These are phyloP conservation scores for Cladorrhinum sp. DNA, from an alignment of 2,329 filamentous ascomycete genomes.

Conservation along the genomic window DNA sequence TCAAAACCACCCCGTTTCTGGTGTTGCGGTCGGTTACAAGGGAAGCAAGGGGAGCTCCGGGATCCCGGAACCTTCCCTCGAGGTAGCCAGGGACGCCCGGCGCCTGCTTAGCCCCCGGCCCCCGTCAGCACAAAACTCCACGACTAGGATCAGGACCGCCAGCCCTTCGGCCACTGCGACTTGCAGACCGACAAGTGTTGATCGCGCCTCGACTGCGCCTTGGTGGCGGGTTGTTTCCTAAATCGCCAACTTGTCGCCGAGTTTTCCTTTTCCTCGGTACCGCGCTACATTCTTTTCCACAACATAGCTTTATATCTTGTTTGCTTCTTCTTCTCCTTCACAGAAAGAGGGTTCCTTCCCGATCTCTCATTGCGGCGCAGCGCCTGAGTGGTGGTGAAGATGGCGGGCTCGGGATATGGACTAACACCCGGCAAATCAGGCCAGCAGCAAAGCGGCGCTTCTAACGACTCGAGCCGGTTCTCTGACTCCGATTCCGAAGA, in stretches of 20 bases:
- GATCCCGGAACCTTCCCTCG: constrained; percentile 7
- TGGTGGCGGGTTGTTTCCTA: constrained; percentile 16
- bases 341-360: constrained; percentile 1
- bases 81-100: constrained; percentile 16
- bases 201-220: constrained; percentile 21
- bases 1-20: constrained; percentile 15
- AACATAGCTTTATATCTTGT: neutral
- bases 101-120: constrained; percentile 16
- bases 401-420: constrained; percentile 29
- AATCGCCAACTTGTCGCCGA: constrained; percentile 4
- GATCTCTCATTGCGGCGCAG: constrained; percentile 13
- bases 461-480: constrained; percentile 37
- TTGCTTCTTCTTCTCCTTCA: neutral
- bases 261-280: constrained; percentile 6
- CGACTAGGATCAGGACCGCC: constrained; percentile 17
- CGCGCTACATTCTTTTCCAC: neutral
- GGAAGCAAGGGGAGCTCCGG: constrained; percentile 8
- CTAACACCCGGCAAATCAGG: constrained; percentile 36
- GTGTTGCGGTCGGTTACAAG: constrained; percentile 10
- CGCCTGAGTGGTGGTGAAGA: constrained; percentile 10
- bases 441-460: constrained; percentile 30
- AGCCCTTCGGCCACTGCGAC: constrained; percentile 12
- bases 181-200: constrained; percentile 11
- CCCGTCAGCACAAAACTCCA: constrained; percentile 16
- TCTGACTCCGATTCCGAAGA: constrained; percentile 46